Percentiles rank a stretch among this genome's conserved stretches.
phyloP scores from a whole-genome alignment of 768 basidiomycete species.

The Leucogyrophana mollusca region DNA sequence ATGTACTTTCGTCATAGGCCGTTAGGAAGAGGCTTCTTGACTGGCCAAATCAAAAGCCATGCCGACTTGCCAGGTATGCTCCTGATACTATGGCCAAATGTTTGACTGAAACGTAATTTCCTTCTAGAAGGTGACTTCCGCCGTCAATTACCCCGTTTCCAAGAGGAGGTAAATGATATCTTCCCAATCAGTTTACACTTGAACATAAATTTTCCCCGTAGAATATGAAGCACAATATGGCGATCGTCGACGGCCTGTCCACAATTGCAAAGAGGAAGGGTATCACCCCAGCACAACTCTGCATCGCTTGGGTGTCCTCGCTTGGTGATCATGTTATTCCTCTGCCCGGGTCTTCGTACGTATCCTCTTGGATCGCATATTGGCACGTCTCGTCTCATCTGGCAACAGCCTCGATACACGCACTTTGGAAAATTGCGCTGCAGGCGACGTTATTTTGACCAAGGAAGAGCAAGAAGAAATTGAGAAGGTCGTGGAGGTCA shows the following conservation, averaged over 20 bases:
- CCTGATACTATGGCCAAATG: background rate
- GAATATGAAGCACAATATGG: conserved; percentile 41
- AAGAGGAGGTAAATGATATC: conserved; percentile 33
- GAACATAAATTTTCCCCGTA: too few species aligned
- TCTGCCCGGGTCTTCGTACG: conserved; percentile 48
- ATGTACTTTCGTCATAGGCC: conserved; percentile 36
- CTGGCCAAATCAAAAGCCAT: conserved; percentile 43
- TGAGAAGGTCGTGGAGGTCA: conserved; percentile 31
- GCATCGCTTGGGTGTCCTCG: conserved; percentile 42
- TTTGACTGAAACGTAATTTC: conserved; percentile 2
- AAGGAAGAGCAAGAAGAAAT: conserved; percentile 41
- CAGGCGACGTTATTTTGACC: conserved; percentile 40
- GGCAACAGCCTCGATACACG: conserved; percentile 31
- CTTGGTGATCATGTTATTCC: conserved; percentile 46
- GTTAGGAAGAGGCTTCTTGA: conserved; percentile 52
- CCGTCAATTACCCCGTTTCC: conserved; percentile 39
- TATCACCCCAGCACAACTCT: conserved; percentile 41
- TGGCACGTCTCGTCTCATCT: conserved; percentile 5
- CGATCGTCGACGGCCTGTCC: conserved; percentile 40
- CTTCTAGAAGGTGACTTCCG: conserved; percentile 41
- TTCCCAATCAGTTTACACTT: too few species aligned
- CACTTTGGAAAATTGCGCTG: conserved; percentile 45
- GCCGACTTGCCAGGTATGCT: conserved; percentile 35
- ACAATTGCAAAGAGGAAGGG: conserved; percentile 41
- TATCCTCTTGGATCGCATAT: too few species aligned